Evolutionary conservation across 768 basidiomycete species (phyloP).

Genomic region (Rhizopogon roseolus): DNA sequence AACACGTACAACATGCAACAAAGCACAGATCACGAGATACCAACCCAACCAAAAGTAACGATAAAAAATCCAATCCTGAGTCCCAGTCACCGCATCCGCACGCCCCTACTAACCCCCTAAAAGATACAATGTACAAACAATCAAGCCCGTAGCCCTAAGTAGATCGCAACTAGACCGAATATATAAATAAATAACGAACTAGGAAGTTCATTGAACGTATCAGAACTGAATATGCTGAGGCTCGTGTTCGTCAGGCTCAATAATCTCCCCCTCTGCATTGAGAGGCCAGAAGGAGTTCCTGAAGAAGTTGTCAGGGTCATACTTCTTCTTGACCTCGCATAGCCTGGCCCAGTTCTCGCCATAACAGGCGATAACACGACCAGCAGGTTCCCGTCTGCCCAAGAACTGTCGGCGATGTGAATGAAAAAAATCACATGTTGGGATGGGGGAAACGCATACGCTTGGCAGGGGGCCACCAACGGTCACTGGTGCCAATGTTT

Average conservation of each 20-base stretch:
- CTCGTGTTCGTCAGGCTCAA: constrained; percentile 60
- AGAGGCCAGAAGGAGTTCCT: constrained; percentile 80
- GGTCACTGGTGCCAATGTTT: constrained; percentile 64
- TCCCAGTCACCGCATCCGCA: neutral
- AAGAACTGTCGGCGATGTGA: constrained; percentile 49
- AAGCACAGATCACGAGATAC: too few species aligned
- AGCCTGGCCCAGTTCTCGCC: constrained; percentile 75
- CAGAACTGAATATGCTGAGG: constrained; percentile 33
- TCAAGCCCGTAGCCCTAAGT: neutral
- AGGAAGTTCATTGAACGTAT: neutral
- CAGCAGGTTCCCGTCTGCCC: constrained; percentile 61
- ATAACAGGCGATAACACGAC: constrained; percentile 61
- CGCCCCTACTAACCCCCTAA: neutral
- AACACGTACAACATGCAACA: too few species aligned
- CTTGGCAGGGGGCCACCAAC: constrained; percentile 82
- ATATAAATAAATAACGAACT: neutral
- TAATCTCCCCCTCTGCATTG: constrained; percentile 45
- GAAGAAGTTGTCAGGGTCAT: constrained; percentile 78
- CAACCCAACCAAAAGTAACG: too few species aligned
- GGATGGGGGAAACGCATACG: constrained; percentile 42
- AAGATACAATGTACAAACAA: neutral
- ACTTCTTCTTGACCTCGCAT: constrained; percentile 61
- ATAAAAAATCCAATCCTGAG: too few species aligned
- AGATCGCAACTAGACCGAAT: neutral
- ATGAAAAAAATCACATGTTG: constrained; percentile 4